A percentile compares a stretch with the other conserved stretches of the same genome.
Evolutionary conservation across 345 rosid genomes (phyloP).

Genomic region (Salix exigua): DNA sequence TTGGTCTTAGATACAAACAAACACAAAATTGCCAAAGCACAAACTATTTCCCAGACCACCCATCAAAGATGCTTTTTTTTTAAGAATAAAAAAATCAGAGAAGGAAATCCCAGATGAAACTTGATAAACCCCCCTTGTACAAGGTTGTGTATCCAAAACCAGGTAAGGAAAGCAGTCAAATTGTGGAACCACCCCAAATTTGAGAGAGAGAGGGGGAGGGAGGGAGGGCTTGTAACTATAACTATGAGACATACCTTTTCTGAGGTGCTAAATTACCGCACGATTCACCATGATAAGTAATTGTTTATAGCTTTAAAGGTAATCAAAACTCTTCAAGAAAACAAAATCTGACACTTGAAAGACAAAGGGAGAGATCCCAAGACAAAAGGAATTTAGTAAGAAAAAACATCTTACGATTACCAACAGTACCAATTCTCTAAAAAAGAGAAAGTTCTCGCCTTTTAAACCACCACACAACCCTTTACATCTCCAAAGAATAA

Average conservation of each 20-base stretch:
- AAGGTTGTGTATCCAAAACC: constrained; percentile 9
- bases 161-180: constrained; percentile 1
- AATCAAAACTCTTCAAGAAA: constrained; percentile 14
- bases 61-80: neutral
- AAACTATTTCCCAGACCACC: constrained; percentile 4
- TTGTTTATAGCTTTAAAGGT: neutral
- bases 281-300: neutral
- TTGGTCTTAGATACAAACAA: constrained; percentile 15
- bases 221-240: neutral
- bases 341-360: constrained; percentile 24
- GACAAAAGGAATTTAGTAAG: constrained; percentile 18
- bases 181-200: neutral
- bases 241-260: neutral
- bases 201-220: neutral
- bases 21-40: constrained; percentile 29
- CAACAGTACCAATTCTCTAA: neutral
- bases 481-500: constrained; percentile 8
- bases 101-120: constrained; percentile 6
- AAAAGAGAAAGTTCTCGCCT: constrained; percentile 11
- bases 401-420: constrained; percentile 18
- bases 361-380: constrained; percentile 27
- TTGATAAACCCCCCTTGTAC: constrained; percentile 8
- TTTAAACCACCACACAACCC: constrained; percentile 9
- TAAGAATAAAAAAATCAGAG: neutral
- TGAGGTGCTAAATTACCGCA: neutral